A percentile compares a stretch with the other conserved stretches of the same genome.
Evolutionary conservation across 805 yeast genomes (phyloP).

Genomic region (Hyphopichia homilentoma): DNA sequence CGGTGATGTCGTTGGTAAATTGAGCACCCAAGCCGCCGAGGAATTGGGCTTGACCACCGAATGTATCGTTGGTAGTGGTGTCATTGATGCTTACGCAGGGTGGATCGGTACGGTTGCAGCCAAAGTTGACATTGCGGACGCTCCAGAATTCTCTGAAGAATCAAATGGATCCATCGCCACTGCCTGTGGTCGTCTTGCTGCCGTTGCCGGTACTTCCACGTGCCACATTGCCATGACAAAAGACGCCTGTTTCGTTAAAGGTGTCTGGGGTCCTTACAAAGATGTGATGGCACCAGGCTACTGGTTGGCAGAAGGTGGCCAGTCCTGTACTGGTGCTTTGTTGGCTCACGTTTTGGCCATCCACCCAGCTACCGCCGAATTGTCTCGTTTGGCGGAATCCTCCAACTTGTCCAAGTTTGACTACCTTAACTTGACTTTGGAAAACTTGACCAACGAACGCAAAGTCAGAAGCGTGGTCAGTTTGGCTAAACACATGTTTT

Average conservation of each 20-base stretch:
- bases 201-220: conserved; percentile 98
- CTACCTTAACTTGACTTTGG: conserved; percentile 71
- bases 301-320: conserved; percentile 99
- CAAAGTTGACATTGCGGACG: conserved; percentile 60
- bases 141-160: conserved; percentile 46
- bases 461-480: conserved; percentile 70
- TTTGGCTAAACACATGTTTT: conserved; percentile 79
- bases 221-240: conserved; percentile 89
- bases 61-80: conserved; percentile 90
- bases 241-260: conserved; percentile 85
- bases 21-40: conserved; percentile 63
- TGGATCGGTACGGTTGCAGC: conserved; percentile 99
- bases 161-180: conserved; percentile 44
- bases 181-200: conserved; percentile 85
- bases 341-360: conserved; percentile 82
- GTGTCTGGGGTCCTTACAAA: conserved; percentile 98
- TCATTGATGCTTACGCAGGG: conserved; percentile 97
- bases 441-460: conserved; percentile 53
- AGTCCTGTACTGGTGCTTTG: conserved; percentile 93
- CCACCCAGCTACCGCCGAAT: conserved; percentile 82
- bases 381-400: conserved; percentile 63
- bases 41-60: conserved; percentile 78
- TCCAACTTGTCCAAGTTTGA: conserved; percentile 77
- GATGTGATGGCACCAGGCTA: conserved; percentile 86
- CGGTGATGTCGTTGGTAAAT: conserved; percentile 82